A percentile compares a stretch with the other conserved stretches of the same genome.
These are phyloP conservation scores for Tylopilus plumbeoviolaceoides DNA, from an alignment of 768 basidiomycete species.

Conservation along the genomic window DNA sequence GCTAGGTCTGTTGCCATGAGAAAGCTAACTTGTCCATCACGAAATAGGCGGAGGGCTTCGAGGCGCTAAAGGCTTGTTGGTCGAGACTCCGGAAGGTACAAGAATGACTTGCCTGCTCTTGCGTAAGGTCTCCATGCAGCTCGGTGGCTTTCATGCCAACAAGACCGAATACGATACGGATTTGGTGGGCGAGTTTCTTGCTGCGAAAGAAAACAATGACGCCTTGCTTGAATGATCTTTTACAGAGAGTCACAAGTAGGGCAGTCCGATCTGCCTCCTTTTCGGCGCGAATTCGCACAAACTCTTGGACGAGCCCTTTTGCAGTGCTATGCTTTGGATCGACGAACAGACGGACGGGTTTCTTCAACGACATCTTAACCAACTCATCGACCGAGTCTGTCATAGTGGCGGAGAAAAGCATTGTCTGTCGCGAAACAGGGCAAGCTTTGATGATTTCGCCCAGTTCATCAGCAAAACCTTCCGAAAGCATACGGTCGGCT, in stretches of 20 bases:
- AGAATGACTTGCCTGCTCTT: slow-evolving; percentile 72
- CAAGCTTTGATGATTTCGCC: slow-evolving; percentile 91
- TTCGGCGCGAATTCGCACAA: slow-evolving; percentile 83
- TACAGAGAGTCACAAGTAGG: slow-evolving; percentile 78
- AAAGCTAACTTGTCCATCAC: slow-evolving; percentile 84
- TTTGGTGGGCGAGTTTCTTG: slow-evolving; percentile 96
- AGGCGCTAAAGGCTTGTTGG: slow-evolving; percentile 56
- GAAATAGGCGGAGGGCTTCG: slow-evolving; percentile 79
- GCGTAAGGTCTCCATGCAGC: slow-evolving; percentile 91
- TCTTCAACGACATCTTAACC: slow-evolving; percentile 87
- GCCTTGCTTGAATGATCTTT: slow-evolving; percentile 76
- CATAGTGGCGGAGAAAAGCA: slow-evolving; percentile 99
- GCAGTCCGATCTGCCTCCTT: slow-evolving; percentile 76
- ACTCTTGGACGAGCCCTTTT: slow-evolving; percentile 86
- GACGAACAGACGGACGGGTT: slow-evolving; percentile 91
- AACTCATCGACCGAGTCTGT: slow-evolving; percentile 94
- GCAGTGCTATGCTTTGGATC: slow-evolving; percentile 90
- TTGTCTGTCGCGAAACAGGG: slow-evolving; percentile 86
- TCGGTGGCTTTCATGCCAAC: slow-evolving; percentile 89
- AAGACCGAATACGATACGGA: slow-evolving; percentile 88
- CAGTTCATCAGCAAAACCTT: slow-evolving; percentile 94
- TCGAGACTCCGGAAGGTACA: background rate
- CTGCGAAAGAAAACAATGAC: slow-evolving; percentile 94
- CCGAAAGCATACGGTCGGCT: slow-evolving; percentile 94
- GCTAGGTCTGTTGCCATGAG: slow-evolving; percentile 96